Evolutionary conservation across 306 rosid genomes (phyloP).

Genomic region (Ceratonia siliqua): DNA sequence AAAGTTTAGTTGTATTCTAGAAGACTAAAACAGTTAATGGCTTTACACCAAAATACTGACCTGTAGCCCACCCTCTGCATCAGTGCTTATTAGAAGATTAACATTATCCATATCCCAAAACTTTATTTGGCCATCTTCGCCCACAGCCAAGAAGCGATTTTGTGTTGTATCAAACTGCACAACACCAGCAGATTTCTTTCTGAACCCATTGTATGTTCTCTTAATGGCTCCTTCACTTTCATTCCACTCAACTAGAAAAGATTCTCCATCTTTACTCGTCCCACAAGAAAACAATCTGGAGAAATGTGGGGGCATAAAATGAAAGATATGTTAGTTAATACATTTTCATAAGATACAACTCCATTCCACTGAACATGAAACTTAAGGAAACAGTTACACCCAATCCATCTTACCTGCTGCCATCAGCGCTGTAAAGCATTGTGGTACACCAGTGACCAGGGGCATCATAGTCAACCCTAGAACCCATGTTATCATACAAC

Average conservation of each 20-base stretch:
- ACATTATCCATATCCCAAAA: constrained; percentile 86
- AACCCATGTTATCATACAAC: constrained; percentile 79
- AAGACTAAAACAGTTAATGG: constrained; percentile 20
- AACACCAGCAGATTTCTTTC: constrained; percentile 73
- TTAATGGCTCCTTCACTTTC: constrained; percentile 82
- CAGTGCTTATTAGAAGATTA: constrained; percentile 52
- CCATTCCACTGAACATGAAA: neutral
- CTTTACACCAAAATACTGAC: constrained; percentile 41
- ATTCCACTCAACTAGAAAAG: constrained; percentile 87
- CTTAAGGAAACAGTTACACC: neutral
- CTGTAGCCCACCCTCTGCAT: constrained; percentile 82
- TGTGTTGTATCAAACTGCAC: constrained; percentile 85
- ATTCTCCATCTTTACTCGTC: constrained; percentile 89
- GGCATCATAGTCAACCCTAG: constrained; percentile 87
- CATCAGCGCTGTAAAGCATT: constrained; percentile 86
- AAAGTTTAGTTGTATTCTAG: constrained; percentile 1
- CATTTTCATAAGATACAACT: constrained; percentile 1
- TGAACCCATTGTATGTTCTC: constrained; percentile 75
- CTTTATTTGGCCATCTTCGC: constrained; percentile 84
- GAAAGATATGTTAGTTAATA: neutral
- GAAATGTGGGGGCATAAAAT: constrained; percentile 9
- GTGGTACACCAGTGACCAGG: constrained; percentile 88
- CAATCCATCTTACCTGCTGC: constrained; percentile 62
- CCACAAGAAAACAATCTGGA: constrained; percentile 89
- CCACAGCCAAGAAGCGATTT: constrained; percentile 85